A percentile compares a stretch with the other conserved stretches of the same genome.
These are phyloP conservation scores for Penicillium cosmopolitanum DNA, from an alignment of 495 filamentous ascomycete species.

Conservation along the genomic window DNA sequence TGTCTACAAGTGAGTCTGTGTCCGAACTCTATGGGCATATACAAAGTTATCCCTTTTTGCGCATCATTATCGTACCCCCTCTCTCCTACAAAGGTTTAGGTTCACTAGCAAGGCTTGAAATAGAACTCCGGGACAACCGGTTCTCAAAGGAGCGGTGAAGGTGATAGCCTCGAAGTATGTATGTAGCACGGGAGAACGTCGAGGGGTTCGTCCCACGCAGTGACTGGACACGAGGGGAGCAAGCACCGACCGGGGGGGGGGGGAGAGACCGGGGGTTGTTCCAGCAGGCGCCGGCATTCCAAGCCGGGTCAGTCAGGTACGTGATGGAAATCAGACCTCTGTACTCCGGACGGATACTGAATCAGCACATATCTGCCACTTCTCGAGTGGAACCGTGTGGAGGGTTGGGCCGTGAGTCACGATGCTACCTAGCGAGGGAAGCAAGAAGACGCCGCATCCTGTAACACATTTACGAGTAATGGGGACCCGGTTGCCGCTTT, in stretches of 20 bases:
- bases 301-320: constrained; percentile 2
- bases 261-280: constrained; percentile 9
- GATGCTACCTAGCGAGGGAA: constrained; percentile 1
- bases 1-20: neutral
- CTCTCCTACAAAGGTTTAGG: neutral
- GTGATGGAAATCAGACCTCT: constrained; percentile 4
- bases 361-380: neutral
- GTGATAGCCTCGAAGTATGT: constrained; percentile 6
- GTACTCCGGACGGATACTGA: neutral
- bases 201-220: constrained; percentile 3
- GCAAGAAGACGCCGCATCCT: constrained; percentile 3
- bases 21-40: neutral
- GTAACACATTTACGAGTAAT: neutral
- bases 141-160: constrained; percentile 29
- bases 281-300: constrained; percentile 11
- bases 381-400: constrained; percentile 3
- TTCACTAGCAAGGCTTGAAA: neutral
- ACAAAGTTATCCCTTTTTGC: neutral
- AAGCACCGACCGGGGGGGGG: neutral
- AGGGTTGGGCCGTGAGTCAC: constrained; percentile 9
- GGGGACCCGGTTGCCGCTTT: constrained; percentile 4
- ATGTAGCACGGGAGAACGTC: constrained; percentile 6
- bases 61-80: neutral
- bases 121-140: constrained; percentile 6
- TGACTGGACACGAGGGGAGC: constrained; percentile 11